Base-by-base conservation (phyloP, 176 grass and related monocot species). In the Zoysia pacifica region DNA sequence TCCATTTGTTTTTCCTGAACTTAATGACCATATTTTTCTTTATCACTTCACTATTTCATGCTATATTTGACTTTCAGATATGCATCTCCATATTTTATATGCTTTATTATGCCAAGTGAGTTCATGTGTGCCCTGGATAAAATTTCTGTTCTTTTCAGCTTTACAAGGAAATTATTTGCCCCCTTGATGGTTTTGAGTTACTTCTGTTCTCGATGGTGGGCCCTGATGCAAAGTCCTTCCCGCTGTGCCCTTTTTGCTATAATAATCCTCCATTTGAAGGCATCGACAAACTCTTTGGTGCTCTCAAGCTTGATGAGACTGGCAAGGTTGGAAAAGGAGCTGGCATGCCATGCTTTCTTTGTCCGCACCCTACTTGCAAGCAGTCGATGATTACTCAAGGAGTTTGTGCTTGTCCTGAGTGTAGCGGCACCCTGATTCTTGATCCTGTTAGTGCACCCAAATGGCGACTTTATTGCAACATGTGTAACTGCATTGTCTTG, bases 291-390 rank as follows among this genome's bases (percentile, higher is more conserved):
- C 91, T 97, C 62, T 91, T 94, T 37, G 87, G 89, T 52, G 71
- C 83, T 7, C 89, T 94, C 77, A 92, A 91, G 74, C 65, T 89
- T 9, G 90, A 89, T 62, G 86, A 83, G 48, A 76, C 88, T 0
- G 88, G 88, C 20, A 91, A 94, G 76, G 77, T 86, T 65, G 91
- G 76, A 7, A 94, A 94, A 80, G 91, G 91, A 10, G 91, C 86
- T 43, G 95, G 91, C 69, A 97, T 97, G 95, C 95, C 95, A 2
- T 97, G 95, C 63, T 97, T 92, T 90, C 95, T 92, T 50, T 97
- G 95, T 64, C 91, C 84, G 1, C 95, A 97, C 82, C 95, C 95
- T 0, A 94, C 95, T 51, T 97, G 95, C 67, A 87, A 89, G 54
- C 91, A 97, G 50, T 97, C 95, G 15, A 84, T 97, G 78, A 97